Conservation (phyloP, 495 filamentous ascomycete genomes). For the Aspergillus leporis region DNA sequence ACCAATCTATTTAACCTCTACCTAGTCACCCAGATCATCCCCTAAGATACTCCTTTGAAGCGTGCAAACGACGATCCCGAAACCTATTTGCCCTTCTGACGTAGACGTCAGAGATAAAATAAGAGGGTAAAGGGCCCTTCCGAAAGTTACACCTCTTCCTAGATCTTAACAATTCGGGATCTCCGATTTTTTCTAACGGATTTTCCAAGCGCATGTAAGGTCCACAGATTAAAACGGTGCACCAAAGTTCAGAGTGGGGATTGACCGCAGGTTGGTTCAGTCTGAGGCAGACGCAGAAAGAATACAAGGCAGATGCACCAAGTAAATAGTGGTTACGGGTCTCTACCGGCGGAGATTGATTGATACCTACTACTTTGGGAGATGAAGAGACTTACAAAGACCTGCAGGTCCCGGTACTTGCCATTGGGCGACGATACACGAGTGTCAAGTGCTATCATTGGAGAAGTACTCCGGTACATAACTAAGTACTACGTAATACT, state of each 20-base stretch:
- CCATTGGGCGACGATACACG: background rate
- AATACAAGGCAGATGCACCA: background rate
- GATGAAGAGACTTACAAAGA: background rate
- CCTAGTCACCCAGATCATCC: background rate
- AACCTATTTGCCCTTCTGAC: background rate
- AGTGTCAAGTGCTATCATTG: background rate
- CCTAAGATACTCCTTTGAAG: background rate
- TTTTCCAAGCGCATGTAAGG: background rate
- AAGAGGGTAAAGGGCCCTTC: background rate
- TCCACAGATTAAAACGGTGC: background rate
- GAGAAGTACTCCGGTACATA: background rate
- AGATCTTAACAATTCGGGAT: background rate
- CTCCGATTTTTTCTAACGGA: background rate
- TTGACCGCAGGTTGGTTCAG: background rate
- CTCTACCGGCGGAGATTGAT: background rate
- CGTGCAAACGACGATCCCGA: background rate
- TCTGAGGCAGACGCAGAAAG: background rate
- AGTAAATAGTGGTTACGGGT: background rate
- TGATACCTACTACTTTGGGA: background rate
- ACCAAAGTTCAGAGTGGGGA: background rate
- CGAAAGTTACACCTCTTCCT: background rate
- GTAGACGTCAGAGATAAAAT: slow-evolving; percentile 4
- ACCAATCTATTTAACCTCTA: background rate
- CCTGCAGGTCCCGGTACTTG: background rate
- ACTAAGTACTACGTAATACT: too few species aligned